Conservation (phyloP, 106 monocot species). For the Agapanthus africanus region DNA sequence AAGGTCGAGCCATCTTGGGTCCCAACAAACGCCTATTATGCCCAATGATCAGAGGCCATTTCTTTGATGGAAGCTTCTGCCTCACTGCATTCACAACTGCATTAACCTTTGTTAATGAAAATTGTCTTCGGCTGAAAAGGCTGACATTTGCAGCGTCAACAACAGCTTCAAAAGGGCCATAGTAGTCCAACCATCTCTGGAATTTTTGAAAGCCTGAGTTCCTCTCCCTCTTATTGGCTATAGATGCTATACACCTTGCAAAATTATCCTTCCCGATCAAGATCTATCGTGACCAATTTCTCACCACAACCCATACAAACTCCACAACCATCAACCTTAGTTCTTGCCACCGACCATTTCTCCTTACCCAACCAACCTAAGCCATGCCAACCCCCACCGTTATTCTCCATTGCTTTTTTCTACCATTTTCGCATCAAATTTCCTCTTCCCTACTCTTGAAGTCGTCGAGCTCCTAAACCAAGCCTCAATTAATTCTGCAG, state of each 20-base stretch:
- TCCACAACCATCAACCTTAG: conserved; percentile 37
- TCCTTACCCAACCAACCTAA: conserved; percentile 77
- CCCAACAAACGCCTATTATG: conserved; percentile 62
- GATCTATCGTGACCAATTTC: conserved; percentile 59
- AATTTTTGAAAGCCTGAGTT: conserved; percentile 56
- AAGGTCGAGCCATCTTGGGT: conserved; percentile 39
- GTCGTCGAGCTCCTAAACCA: conserved; percentile 65
- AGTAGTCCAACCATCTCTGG: conserved; percentile 84
- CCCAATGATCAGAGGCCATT: conserved; percentile 64
- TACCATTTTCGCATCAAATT: conserved; percentile 31
- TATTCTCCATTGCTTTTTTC: conserved; percentile 39
- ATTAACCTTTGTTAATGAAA: conserved; percentile 75
- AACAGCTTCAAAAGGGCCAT: conserved; percentile 92
- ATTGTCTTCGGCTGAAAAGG: conserved; percentile 58
- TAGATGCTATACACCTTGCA: conserved; percentile 41
- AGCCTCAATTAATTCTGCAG: conserved; percentile 42
- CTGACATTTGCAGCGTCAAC: conserved; percentile 90
- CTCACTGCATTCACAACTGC: conserved; percentile 65
- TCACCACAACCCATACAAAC: conserved; percentile 51
- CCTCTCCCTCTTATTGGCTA: conserved; percentile 65
- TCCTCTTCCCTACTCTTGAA: conserved; percentile 63
- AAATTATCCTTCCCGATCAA: conserved; percentile 80
- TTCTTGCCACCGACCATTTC: conserved; percentile 45
- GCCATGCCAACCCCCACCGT: conserved; percentile 87
- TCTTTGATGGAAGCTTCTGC: conserved; percentile 71